phyloP scores from a whole-genome alignment of 805 yeast genomes.

The Candida stauntonica region DNA sequence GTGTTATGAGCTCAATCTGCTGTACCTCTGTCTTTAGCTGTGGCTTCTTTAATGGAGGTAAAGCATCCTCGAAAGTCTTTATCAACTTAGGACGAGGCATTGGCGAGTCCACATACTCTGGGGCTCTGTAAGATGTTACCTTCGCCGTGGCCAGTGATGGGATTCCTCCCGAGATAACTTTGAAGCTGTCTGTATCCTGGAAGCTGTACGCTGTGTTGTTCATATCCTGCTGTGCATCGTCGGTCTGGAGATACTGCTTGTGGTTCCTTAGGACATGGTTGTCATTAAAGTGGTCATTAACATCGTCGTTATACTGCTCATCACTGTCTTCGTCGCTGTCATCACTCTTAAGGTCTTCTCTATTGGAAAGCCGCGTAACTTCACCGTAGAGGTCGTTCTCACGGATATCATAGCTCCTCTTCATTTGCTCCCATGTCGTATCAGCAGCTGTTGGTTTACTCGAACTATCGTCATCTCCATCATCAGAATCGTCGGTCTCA shows the following conservation, averaged over 20 bases:
- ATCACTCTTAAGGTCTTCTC: neutral
- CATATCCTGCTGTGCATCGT: slow-evolving; percentile 4
- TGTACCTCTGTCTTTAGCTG: slow-evolving; percentile 7
- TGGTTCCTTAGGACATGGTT: neutral
- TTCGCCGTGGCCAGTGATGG: slow-evolving; percentile 17
- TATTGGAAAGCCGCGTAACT: slow-evolving; percentile 1
- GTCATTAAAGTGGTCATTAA: slow-evolving; percentile 1
- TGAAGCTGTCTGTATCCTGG: slow-evolving; percentile 20
- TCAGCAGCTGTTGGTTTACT: slow-evolving; percentile 6
- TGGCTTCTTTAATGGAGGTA: slow-evolving; percentile 7
- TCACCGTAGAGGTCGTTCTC: slow-evolving; percentile 11
- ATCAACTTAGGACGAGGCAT: slow-evolving; percentile 24
- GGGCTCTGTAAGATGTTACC: slow-evolving; percentile 17
- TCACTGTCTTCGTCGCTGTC: neutral
- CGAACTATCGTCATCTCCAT: slow-evolving; percentile 1
- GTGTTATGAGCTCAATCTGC: slow-evolving; percentile 22
- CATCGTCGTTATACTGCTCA: slow-evolving; percentile 3
- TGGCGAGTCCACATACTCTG: slow-evolving; percentile 21
- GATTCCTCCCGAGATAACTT: slow-evolving; percentile 10
- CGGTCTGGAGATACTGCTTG: neutral
- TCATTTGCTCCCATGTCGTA: slow-evolving; percentile 25
- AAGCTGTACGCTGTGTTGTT: slow-evolving; percentile 23
- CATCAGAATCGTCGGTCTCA: neutral
- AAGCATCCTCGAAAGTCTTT: slow-evolving; percentile 11
- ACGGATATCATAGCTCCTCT: slow-evolving; percentile 16